Evolutionary conservation across 2,329 filamentous ascomycete species (phyloP).

Genomic region (Thielaviopsis punctulata): DNA sequence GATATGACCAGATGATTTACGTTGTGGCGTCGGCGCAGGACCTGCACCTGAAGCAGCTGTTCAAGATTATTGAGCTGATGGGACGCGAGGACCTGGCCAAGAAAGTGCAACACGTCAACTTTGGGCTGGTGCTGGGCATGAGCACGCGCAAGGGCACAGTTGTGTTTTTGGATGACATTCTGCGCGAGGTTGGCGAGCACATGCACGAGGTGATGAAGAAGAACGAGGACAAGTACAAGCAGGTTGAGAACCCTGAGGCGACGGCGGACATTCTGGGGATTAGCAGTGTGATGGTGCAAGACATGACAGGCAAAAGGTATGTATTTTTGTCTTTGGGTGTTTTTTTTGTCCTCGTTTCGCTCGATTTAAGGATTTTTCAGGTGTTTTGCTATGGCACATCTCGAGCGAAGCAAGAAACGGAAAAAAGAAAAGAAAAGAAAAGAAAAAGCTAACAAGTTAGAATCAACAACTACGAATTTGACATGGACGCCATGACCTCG

Average conservation of each 20-base stretch:
- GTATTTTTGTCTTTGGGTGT: neutral
- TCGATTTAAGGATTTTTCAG: neutral
- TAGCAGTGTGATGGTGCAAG: conserved; percentile 91
- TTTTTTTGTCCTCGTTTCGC: neutral
- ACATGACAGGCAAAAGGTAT: conserved; percentile 74
- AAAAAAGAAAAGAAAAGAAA: neutral
- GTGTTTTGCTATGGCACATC: too few relatives aligned
- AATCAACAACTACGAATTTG: conserved; percentile 53
- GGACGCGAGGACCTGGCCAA: conserved; percentile 48
- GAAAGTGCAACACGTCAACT: conserved; percentile 59
- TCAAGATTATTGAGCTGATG: conserved; percentile 60
- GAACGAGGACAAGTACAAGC: conserved; percentile 78
- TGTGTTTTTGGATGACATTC: conserved; percentile 56
- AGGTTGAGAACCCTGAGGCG: conserved; percentile 66
- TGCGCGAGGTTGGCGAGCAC: conserved; percentile 68
- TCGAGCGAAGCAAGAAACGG: neutral
- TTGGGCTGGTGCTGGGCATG: conserved; percentile 55
- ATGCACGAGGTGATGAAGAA: conserved; percentile 97
- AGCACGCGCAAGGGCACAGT: conserved; percentile 56
- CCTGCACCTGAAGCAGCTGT: conserved; percentile 54
- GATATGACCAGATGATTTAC: conserved; percentile 68
- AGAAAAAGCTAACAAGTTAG: conserved; percentile 18
- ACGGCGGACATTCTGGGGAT: conserved; percentile 84
- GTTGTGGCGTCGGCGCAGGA: conserved; percentile 59
- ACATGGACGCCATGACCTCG: conserved; percentile 66